Evolutionary conservation across 176 grass and related monocot species (phyloP).

Genomic region (Ensete glaucum): DNA sequence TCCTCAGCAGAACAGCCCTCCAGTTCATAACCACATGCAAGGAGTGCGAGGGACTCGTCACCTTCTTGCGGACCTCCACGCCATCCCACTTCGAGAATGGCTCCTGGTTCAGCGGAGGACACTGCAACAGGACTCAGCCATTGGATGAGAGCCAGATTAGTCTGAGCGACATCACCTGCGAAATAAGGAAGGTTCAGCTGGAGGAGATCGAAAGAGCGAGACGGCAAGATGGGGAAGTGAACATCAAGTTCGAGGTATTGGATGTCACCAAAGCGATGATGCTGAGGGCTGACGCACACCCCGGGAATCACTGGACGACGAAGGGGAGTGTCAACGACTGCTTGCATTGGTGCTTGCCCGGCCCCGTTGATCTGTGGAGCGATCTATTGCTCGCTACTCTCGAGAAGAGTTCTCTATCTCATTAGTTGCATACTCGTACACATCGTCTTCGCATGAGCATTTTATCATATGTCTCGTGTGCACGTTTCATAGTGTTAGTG

Average conservation of each 20-base stretch:
- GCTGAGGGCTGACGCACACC: slow-evolving; percentile 78
- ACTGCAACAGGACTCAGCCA: slow-evolving; percentile 47
- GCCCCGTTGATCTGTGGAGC: slow-evolving; percentile 78
- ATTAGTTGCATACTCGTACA: not conserved
- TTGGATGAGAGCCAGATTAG: slow-evolving; percentile 29
- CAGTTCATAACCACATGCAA: slow-evolving; percentile 24
- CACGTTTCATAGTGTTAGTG: no score
- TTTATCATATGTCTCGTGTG: no score
- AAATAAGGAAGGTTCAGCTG: slow-evolving; percentile 38
- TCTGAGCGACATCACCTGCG: slow-evolving; percentile 21
- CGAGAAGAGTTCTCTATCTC: not conserved
- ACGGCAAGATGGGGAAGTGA: not conserved
- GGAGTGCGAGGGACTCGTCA: slow-evolving; percentile 26
- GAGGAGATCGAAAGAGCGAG: slow-evolving; percentile 39
- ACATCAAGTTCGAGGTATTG: slow-evolving; percentile 35
- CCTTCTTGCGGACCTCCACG: slow-evolving; percentile 45
- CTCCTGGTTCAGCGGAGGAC: slow-evolving; percentile 50
- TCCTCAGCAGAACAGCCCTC: slow-evolving; percentile 27
- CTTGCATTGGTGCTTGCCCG: slow-evolving; percentile 68
- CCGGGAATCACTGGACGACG: slow-evolving; percentile 39
- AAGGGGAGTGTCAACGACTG: slow-evolving; percentile 51
- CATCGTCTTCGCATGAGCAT: no score
- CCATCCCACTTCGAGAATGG: slow-evolving; percentile 59
- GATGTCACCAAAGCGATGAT: slow-evolving; percentile 91
- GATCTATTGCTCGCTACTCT: slow-evolving; percentile 33